Conservation (phyloP, 257 asterid genomes). For the Echites panduratus region DNA sequence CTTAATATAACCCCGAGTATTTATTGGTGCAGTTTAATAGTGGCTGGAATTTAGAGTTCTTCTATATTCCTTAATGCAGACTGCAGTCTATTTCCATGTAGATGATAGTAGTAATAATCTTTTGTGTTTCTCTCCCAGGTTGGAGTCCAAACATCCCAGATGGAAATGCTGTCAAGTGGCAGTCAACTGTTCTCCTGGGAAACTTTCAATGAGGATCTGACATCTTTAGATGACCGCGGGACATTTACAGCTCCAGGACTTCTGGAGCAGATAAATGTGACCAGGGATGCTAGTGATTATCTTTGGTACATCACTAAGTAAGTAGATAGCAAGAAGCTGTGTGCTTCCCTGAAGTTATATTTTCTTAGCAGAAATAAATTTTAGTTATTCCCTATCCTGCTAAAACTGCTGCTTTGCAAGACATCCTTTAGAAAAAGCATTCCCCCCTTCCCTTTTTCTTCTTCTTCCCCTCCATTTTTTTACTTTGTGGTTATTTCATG, state of each 20-base stretch:
- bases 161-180: conserved; percentile 65
- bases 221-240: conserved; percentile 60
- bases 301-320: conserved; percentile 38
- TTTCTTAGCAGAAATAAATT: no score
- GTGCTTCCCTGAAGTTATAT: background rate
- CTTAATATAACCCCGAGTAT: background rate
- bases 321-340: conserved; percentile 5
- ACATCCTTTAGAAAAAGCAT: no score
- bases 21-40: no score
- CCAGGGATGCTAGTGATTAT: conserved; percentile 85
- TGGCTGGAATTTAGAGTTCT: background rate
- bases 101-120: background rate
- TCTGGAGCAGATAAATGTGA: conserved; percentile 86
- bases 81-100: background rate
- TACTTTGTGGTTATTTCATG: background rate
- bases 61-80: background rate
- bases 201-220: conserved; percentile 76
- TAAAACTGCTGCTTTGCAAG: background rate
- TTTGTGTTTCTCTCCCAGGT: conserved; percentile 40
- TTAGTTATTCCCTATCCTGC: background rate
- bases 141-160: conserved; percentile 72
- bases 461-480: no score
- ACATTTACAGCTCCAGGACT: conserved; percentile 69
- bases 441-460: no score
- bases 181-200: conserved; percentile 74